Evolutionary conservation across 2,329 filamentous ascomycete species (phyloP).

Genomic region (Curvularia lunata): DNA sequence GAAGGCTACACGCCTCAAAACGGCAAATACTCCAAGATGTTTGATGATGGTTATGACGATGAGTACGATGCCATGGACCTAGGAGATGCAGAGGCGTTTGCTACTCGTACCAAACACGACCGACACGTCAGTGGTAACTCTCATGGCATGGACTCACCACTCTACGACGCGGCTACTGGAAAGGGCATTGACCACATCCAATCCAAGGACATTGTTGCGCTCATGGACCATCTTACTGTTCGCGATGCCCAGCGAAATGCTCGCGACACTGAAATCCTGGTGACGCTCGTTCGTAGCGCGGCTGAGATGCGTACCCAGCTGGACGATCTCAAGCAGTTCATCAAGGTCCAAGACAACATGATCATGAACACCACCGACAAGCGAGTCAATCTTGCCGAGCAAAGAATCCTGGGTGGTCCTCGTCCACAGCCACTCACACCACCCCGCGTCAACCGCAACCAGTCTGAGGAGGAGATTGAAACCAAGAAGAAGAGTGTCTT

Average conservation of each 20-base stretch:
- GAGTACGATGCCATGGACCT: conserved; percentile 56
- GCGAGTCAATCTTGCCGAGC: conserved; percentile 83
- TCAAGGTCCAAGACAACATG: conserved; percentile 86
- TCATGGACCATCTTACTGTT: conserved; percentile 99
- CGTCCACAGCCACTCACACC: conserved; percentile 70
- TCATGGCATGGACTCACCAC: conserved; percentile 84
- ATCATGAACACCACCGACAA: conserved; percentile 87
- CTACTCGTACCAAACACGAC: conserved; percentile 55
- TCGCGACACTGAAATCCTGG: conserved; percentile 92
- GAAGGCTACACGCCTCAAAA: conserved; percentile 56
- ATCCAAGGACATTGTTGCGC: conserved; percentile 92
- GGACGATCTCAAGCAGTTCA: conserved; percentile 90
- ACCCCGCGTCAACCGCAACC: conserved; percentile 63
- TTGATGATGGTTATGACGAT: conserved; percentile 62
- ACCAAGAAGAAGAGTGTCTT: conserved; percentile 93
- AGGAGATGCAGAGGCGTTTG: conserved; percentile 54
- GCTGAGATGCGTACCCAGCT: conserved; percentile 97
- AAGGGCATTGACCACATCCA: conserved; percentile 89
- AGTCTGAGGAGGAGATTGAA: conserved; percentile 62
- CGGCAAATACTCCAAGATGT: conserved; percentile 55
- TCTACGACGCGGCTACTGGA: conserved; percentile 90
- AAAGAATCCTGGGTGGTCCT: conserved; percentile 83
- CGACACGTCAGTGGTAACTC: conserved; percentile 87
- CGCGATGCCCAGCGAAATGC: conserved; percentile 96
- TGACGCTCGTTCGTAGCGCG: conserved; percentile 90